Base-by-base conservation (phyloP, 2,329 filamentous ascomycete species). In the Aspergillus fructus region DNA sequence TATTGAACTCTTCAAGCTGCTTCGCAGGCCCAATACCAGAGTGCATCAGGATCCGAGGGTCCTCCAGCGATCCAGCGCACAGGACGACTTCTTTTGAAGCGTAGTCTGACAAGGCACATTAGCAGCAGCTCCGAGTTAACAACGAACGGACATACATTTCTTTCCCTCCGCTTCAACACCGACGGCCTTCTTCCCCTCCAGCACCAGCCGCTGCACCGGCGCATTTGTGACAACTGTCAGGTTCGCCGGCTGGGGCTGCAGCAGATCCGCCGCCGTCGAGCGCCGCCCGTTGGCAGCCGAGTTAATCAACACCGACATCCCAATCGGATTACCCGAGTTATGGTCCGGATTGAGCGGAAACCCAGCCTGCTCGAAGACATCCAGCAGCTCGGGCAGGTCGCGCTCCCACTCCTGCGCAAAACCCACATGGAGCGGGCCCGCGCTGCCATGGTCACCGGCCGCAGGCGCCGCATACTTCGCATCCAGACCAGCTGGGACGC, bases 311-410 rank as follows among this genome's bases (percentile, higher is more conserved):
- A 81, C 69, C 1, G 77, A 78, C 71, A 86, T 78, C 3, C 85
- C 85, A 30, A 86, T 73, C 0, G 82, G 83, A 63, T 86, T 78
- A 0, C 85, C 85, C 7, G 79, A 81, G 60, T 87, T 86, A 40
- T 83, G 76, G 60, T 86, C 84, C 0, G 75, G 74, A 59, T 86
- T 86, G 17, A 79, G 60, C 0, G 76, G 71, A 37, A 80, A 74
- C 0, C 83, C 83, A 23, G 76, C 74, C 39, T 81, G 67, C 56
- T 81, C 75, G 41, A 82, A 81, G 6, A 77, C 68, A 58, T 83
- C 78, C 42, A 82, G 66, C 33, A 81, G 62, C 0, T 72, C 71
- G 5, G 73, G 65, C 3, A 85, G 58, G 53, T 83, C 81, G 19
- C 69, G 71, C 66, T 85, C 82, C 75, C 77, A 82, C 56, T 80